These are phyloP conservation scores for Suillus variegatus DNA, from an alignment of 768 basidiomycete genomes.

Conservation along the genomic window DNA sequence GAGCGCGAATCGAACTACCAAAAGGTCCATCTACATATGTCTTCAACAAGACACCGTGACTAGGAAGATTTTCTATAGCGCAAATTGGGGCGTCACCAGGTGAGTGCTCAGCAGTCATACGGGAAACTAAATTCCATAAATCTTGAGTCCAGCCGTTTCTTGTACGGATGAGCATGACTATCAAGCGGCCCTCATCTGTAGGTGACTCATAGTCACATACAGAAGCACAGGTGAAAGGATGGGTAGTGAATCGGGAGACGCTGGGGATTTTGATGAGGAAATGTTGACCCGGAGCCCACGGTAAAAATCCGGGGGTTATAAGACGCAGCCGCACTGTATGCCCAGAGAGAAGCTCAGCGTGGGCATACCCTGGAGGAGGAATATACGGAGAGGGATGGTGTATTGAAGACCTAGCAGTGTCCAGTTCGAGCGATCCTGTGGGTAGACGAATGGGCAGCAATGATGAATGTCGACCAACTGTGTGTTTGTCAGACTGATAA, in stretches of 20 bases:
- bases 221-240: conserved; percentile 75
- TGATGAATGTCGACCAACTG: conserved; percentile 6
- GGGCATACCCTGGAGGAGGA: conserved; percentile 68
- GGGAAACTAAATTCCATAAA: conserved; percentile 58
- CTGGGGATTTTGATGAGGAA: conserved; percentile 68
- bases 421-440: conserved; percentile 2
- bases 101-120: conserved; percentile 36
- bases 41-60: conserved; percentile 51
- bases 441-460: not conserved
- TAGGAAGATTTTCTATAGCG: conserved; percentile 30
- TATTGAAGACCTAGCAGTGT: not conserved
- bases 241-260: conserved; percentile 59
- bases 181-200: conserved; percentile 49
- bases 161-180: conserved; percentile 69
- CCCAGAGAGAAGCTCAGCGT: conserved; percentile 70
- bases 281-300: conserved; percentile 82
- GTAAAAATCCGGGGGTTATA: conserved; percentile 51
- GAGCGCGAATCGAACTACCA: conserved; percentile 60
- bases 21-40: conserved; percentile 69
- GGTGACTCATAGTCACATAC: conserved; percentile 50
- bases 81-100: conserved; percentile 24
- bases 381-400: conserved; percentile 26
- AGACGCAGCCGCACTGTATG: conserved; percentile 69
- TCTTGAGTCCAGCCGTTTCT: conserved; percentile 69
- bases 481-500: conserved; percentile 17